Evolutionary conservation across 225 moss, liverwort and hornwort genomes (phyloP).

Genomic region (Antitrichia curtipendula): DNA sequence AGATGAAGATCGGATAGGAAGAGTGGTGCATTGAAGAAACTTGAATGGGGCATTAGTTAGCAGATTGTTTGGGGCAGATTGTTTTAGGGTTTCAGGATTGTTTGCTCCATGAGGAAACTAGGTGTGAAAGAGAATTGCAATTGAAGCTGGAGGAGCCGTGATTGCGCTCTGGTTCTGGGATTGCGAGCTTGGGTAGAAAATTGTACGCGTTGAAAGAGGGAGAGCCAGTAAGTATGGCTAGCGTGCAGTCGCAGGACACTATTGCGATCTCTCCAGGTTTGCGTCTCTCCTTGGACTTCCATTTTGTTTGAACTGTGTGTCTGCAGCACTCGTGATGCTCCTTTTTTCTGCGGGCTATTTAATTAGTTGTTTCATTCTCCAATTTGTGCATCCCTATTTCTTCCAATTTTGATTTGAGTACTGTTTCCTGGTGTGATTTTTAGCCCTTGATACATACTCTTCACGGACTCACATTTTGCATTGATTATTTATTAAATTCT

Average conservation of each 20-base stretch:
- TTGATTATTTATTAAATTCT: background rate
- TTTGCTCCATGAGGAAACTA: background rate
- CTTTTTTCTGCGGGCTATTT: background rate
- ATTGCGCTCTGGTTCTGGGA: background rate
- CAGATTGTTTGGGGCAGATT: background rate
- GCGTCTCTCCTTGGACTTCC: background rate
- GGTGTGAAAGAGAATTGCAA: background rate
- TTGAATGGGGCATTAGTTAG: background rate
- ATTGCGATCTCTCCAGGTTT: conserved; percentile 18
- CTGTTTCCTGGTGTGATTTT: background rate
- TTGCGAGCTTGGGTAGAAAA: background rate
- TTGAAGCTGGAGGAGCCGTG: background rate
- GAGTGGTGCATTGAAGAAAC: background rate
- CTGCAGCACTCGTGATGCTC: background rate
- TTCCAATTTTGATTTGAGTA: background rate
- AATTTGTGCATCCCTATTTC: background rate
- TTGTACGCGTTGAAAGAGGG: background rate
- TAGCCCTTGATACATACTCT: background rate
- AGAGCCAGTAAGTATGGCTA: conserved; percentile 1
- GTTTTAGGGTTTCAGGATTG: background rate
- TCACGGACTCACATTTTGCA: background rate
- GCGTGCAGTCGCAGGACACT: conserved; percentile 3
- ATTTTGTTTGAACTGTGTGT: background rate
- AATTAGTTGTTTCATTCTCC: background rate
- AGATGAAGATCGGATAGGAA: background rate